Percentiles rank a stretch among this genome's conserved stretches.
Conservation (phyloP, 2,329 filamentous ascomycete species). For the Colletotrichum echinochloae region DNA sequence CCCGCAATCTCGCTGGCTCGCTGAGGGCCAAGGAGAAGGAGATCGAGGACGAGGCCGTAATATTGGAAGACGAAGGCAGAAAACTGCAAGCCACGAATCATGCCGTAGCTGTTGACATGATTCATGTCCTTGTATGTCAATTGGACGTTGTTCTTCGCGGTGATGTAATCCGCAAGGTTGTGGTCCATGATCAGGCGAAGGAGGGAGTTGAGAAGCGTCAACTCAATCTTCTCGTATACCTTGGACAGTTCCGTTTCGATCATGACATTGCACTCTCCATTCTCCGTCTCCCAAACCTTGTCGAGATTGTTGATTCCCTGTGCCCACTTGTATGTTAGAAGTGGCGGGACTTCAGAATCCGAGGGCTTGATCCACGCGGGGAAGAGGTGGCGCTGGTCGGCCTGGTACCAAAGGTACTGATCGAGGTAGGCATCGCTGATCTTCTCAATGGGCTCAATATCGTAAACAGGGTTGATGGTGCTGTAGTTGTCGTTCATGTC, state of each 20-base stretch:
- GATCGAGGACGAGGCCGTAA: constrained; percentile 94
- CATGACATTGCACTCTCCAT: constrained; percentile 98
- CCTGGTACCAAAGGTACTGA: constrained; percentile 99
- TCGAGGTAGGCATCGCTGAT: constrained; percentile 99
- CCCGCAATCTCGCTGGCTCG: constrained; percentile 98
- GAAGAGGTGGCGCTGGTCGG: constrained; percentile 96
- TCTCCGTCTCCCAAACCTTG: constrained; percentile 91
- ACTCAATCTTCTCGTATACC: constrained; percentile 98
- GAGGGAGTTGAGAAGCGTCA: constrained; percentile 93
- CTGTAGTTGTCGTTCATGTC: constrained; percentile 99
- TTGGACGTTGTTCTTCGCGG: constrained; percentile 99
- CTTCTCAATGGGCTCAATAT: constrained; percentile 99
- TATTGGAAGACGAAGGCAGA: constrained; percentile 99
- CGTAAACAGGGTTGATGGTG: constrained; percentile 98
- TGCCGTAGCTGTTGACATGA: constrained; percentile 97
- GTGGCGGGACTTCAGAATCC: constrained; percentile 94
- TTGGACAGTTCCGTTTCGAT: constrained; percentile 99
- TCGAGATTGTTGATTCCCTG: constrained; percentile 99
- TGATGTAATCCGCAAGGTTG: constrained; percentile 98
- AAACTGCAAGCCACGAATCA: constrained; percentile 98
- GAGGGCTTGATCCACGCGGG: constrained; percentile 99
- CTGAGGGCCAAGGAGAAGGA: constrained; percentile 91
- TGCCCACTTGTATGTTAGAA: constrained; percentile 98
- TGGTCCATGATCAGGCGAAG: constrained; percentile 98
- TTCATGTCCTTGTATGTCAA: constrained; percentile 99